Conservation (phyloP, 2,329 filamentous ascomycete species). For the Fusarium penzigii region DNA sequence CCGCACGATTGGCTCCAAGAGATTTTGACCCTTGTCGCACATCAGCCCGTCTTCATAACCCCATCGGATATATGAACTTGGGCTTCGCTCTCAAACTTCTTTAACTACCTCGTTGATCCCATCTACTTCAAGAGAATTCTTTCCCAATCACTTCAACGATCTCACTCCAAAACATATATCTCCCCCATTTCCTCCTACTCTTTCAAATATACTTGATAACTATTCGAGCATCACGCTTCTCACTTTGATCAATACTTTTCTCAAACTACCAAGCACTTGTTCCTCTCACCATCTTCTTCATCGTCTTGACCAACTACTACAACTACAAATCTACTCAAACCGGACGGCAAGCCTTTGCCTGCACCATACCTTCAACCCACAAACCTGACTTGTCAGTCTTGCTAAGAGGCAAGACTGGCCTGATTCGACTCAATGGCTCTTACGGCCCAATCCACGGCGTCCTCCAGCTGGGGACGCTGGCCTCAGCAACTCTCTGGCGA, state of each 20-base stretch:
- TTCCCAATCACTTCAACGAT: slow-evolving; percentile 17
- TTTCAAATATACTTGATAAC: slow-evolving; percentile 6
- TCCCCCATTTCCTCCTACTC: no score
- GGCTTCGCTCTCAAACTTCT: slow-evolving; percentile 27
- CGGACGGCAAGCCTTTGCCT: slow-evolving; percentile 7
- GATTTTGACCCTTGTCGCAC: slow-evolving; percentile 32
- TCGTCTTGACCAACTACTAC: not conserved
- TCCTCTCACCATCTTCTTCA: not conserved
- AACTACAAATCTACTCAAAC: slow-evolving; percentile 4
- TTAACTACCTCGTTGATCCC: slow-evolving; percentile 20
- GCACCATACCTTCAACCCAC: slow-evolving; percentile 3
- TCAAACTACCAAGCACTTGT: not conserved
- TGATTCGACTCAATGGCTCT: slow-evolving; percentile 44
- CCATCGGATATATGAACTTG: slow-evolving; percentile 32
- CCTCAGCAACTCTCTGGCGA: slow-evolving; percentile 49
- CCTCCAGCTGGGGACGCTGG: slow-evolving; percentile 58
- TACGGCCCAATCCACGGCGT: slow-evolving; percentile 45
- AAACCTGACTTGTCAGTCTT: slow-evolving; percentile 22
- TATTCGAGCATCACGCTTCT: not conserved
- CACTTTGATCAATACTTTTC: not conserved
- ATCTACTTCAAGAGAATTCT: slow-evolving; percentile 24
- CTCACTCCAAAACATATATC: slow-evolving; percentile 1
- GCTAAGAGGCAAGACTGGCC: slow-evolving; percentile 25
- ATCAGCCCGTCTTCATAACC: slow-evolving; percentile 25
- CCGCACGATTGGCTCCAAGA: slow-evolving; percentile 35